Evolutionary conservation across 2,329 filamentous ascomycete species (phyloP), one percentile per base, ranked within the genome.

Genomic region (Stagonosporopsis rhizophila): DNA sequence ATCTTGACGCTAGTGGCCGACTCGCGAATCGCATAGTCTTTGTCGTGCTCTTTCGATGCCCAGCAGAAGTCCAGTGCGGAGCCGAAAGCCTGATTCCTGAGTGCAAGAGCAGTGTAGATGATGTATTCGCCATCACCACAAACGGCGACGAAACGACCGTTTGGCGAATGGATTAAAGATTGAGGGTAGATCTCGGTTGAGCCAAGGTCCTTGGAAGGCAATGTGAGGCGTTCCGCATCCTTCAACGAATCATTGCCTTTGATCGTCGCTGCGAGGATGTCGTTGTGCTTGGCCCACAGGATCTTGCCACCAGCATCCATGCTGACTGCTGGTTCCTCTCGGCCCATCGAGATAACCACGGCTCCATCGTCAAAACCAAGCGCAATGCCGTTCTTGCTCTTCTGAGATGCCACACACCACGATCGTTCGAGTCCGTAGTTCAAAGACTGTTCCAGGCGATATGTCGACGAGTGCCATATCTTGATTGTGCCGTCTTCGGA

Each of bases 41-140:
- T 98, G 80, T 92, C 96, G 79, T 97, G 96, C 56, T 97, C 94
- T 78, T 96, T 97, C 40, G 91, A 91, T 0, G 90, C 94, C 95
- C 95, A 99, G 11, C 91, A 93, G 75, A 99, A 99, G 78, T 99
- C 95, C 48, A 98, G 81, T 6, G 94, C 95, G 37, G 91, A 93
- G 20, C 95, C 95, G 71, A 99, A 99, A 3, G 92, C 92, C 81
- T 98, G 97, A 79, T 99, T 98, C 74, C 95, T 88, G 85, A 96
- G 96, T 3, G 94, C 94, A 56, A 98, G 84, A 52, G 95, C 93
- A 25, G 95, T 98, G 81, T 98, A 98, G 70, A 98, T 96, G 75
- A 98, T 98, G 80, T 97, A 99, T 78, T 99, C 95, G 60, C 95
- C 95, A 74, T 99, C 95, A 64, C 95, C 95, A 65, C 94, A 98